Base-by-base conservation (phyloP, 2,329 filamentous ascomycete species). In the Xylariaceae sp. region DNA sequence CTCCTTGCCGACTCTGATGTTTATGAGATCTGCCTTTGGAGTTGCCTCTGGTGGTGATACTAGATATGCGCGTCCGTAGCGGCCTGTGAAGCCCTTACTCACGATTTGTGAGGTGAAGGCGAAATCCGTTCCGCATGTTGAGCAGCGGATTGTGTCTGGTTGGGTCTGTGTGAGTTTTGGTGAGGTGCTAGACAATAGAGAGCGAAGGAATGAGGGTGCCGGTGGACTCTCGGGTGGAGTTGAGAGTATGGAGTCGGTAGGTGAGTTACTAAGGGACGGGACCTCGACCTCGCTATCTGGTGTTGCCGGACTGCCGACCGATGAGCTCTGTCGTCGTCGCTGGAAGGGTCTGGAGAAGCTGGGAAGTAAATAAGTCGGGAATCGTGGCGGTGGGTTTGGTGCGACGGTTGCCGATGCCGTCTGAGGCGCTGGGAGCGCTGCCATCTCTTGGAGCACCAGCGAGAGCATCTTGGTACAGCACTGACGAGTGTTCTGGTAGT, bases 81-180 rank as follows among this genome's bases (percentile, higher is more conserved):
- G 80, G 15, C 83, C 83, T 0, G 78, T 83, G 68, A 86, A 87
- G 55, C 81, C 79, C 63, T 85, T 85, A 54, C 76, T 81, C 36
- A 86, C 75, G 52, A 86, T 79, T 63, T 85, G 82, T 11, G 76
- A 74, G 14, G 72, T 64, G 60, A 81, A 81, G 15, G 81, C 82
- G n/a, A 86, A 64, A 64, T 86, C 81, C 47, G 76, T 71, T 11
- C 79, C 73, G 69, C 83, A 86, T 44, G 67, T 71, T 32, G 72
- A 70, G 67, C 83, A 86, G 55, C 80, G 75, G 44, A 86, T 68
- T 1, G 78, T 82, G 60, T 81, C 74, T 5, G 80, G 78, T 1
- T 72, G 71, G 19, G 66, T 64, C 49, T 72, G 74, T 15, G 68
- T 58, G 6, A 83, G 66, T 33, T 46, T 63, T 18, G 53, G 46